phyloP scores from a whole-genome alignment of 768 basidiomycete species.

The Amanita muscaria region DNA sequence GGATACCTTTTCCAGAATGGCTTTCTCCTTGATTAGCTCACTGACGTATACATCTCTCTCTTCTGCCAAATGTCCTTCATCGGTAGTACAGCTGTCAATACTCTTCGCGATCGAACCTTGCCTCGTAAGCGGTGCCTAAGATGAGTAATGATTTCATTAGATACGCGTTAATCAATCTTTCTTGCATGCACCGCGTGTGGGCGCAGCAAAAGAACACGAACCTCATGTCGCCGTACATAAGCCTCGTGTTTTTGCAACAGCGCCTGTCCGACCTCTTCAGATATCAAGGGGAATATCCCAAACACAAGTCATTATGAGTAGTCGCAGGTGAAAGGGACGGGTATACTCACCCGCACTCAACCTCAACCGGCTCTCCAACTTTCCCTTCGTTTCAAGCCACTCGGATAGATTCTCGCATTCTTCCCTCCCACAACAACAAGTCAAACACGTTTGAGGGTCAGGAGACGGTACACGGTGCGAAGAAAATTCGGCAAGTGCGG shows the following conservation, averaged over 20 bases:
- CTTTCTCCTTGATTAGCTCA: constrained; percentile 47
- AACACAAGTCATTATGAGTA: constrained; percentile 2
- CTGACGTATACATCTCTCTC: constrained; percentile 20
- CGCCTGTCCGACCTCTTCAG: constrained; percentile 81
- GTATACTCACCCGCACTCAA: constrained; percentile 71
- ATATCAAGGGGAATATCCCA: too few relatives aligned
- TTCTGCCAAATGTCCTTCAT: constrained; percentile 19
- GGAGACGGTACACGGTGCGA: constrained; percentile 60
- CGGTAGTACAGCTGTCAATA: constrained; percentile 11
- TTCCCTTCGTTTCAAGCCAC: constrained; percentile 58
- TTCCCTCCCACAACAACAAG: constrained; percentile 60
- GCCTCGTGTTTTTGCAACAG: constrained; percentile 81
- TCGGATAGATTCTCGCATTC: constrained; percentile 56
- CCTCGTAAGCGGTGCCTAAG: background rate
- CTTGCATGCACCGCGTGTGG: background rate
- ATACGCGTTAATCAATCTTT: background rate
- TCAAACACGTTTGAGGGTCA: constrained; percentile 41
- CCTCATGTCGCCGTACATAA: constrained; percentile 68
- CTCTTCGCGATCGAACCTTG: constrained; percentile 4
- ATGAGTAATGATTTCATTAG: constrained; percentile 3
- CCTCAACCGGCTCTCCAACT: constrained; percentile 67
- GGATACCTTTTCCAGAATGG: constrained; percentile 49
- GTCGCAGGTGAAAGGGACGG: too few relatives aligned
- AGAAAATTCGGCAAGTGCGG: constrained; percentile 64
- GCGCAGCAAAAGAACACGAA: constrained; percentile 20